Base-by-base conservation (phyloP, 495 filamentous ascomycete species). In the Penicillium samsonianum region DNA sequence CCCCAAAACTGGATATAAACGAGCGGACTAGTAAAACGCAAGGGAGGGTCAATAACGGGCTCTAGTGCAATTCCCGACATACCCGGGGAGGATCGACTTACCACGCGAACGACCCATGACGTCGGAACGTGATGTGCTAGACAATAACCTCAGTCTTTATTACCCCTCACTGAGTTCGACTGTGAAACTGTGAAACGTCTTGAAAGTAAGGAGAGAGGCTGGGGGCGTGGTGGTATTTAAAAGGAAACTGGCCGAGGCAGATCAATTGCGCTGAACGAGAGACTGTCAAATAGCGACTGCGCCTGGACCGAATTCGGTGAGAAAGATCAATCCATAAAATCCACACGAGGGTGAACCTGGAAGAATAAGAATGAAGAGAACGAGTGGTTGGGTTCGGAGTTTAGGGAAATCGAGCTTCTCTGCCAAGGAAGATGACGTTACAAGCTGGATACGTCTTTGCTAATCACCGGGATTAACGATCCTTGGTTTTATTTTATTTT, bases 1-100 rank as follows among this genome's bases (percentile, higher is more conserved):
- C 72, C 38, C 81, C 81, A 67, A 83, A 86, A 55, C 79, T 77
- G 54, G 81, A 83, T 68, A 87, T 84, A 66, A 87, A 84, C 50
- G 84, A 87, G 54, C 83, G 71, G 19, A 87, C 84, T 87, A 74
- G 16, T 8, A 28, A 16, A 51, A 71, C 58, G 72, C 72, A 73
- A 73, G 65, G 72, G 65, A 46, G 33, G 47, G 40, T 67, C 50
- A 62, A 53, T 62, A 59, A 47, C 35, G 58, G 16, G 52, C 23
- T 52, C 46, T 47, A 26, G 35, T 19, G 6, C 23, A 16, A 11
- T 38, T 38, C 50, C 57, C 64, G 64, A 50, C 16, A 26, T 12
- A 38, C 37, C 57, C 55, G 62, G 38, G 48, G 53, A 30, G 10
- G 58, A 55, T 58, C 54, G 25, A 72, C 74, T 67, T 69, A 77